phyloP scores from a whole-genome alignment of 495 filamentous ascomycete species.

The Aspergillus funiculosus region DNA sequence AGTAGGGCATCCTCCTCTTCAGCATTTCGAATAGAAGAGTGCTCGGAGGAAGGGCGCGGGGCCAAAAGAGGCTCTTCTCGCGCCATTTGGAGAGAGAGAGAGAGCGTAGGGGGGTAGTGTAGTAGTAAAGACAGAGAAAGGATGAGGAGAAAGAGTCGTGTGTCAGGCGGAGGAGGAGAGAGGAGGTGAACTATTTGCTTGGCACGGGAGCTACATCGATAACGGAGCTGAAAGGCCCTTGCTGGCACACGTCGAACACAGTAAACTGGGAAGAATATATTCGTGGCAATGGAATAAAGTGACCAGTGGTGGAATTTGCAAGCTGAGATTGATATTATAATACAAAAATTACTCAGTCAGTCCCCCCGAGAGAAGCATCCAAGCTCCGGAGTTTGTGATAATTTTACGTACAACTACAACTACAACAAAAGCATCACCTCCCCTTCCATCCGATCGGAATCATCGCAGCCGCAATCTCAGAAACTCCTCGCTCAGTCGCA shows the following conservation, averaged over 20 bases:
- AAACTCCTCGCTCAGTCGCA: constrained; percentile 74
- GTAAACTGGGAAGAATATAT: too few species aligned
- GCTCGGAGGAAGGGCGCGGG: constrained; percentile 41
- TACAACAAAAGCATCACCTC: constrained; percentile 13
- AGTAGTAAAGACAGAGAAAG: neutral
- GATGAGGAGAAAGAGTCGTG: neutral
- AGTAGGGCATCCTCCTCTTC: constrained; percentile 64
- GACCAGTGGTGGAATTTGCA: too few species aligned
- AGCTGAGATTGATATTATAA: too few species aligned
- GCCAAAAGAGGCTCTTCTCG: constrained; percentile 42
- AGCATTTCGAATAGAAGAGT: constrained; percentile 39
- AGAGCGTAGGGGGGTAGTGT: too few species aligned
- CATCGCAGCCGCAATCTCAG: constrained; percentile 80
- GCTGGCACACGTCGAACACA: too few species aligned
- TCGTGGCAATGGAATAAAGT: too few species aligned
- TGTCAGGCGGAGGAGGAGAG: neutral
- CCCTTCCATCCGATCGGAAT: constrained; percentile 81
- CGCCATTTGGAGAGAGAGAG: too few species aligned
- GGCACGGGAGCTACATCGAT: constrained; percentile 18
- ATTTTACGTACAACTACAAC: too few species aligned
- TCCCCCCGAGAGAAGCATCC: neutral
- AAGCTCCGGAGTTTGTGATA: neutral
- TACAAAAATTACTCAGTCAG: too few species aligned
- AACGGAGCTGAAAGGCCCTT: neutral
- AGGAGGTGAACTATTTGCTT: constrained; percentile 8